phyloP scores from a whole-genome alignment of 2,329 filamentous ascomycete genomes.

The Cordyceps fumosorosea region DNA sequence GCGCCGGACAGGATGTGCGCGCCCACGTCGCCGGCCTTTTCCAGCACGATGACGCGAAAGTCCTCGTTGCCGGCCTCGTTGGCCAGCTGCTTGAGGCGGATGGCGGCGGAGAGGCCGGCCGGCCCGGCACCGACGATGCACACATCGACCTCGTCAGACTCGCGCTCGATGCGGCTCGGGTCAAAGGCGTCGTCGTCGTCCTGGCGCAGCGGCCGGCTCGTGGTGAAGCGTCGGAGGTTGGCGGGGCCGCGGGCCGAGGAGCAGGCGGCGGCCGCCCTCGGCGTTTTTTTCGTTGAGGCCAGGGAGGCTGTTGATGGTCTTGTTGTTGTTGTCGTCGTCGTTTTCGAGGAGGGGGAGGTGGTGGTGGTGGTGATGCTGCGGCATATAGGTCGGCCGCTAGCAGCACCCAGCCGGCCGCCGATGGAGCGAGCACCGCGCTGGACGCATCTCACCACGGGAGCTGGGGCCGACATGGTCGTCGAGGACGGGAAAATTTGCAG shows the following conservation, averaged over 20 bases:
- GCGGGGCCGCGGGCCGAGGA: background rate
- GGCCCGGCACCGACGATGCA: conserved; percentile 97
- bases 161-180: conserved; percentile 66
- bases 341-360: background rate
- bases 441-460: conserved; percentile 33
- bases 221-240: conserved; percentile 31
- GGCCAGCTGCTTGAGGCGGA: conserved; percentile 89
- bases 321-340: conserved; percentile 13
- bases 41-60: conserved; percentile 84
- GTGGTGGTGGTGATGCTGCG: conserved; percentile 14
- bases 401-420: conserved; percentile 22
- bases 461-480: conserved; percentile 28
- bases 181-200: conserved; percentile 53
- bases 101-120: conserved; percentile 85
- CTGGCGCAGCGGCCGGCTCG: conserved; percentile 22
- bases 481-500: background rate
- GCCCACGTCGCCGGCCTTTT: conserved; percentile 92
- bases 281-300: background rate
- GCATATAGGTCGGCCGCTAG: conserved; percentile 19
- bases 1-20: conserved; percentile 95
- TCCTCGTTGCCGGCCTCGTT: conserved; percentile 94
- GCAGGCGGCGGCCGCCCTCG: background rate
- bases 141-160: conserved; percentile 90
- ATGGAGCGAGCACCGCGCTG: conserved; percentile 31
- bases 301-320: conserved; percentile 10